phyloP scores from a whole-genome alignment of 169 alveolate genomes.

The Plasmodium chabaudi region DNA sequence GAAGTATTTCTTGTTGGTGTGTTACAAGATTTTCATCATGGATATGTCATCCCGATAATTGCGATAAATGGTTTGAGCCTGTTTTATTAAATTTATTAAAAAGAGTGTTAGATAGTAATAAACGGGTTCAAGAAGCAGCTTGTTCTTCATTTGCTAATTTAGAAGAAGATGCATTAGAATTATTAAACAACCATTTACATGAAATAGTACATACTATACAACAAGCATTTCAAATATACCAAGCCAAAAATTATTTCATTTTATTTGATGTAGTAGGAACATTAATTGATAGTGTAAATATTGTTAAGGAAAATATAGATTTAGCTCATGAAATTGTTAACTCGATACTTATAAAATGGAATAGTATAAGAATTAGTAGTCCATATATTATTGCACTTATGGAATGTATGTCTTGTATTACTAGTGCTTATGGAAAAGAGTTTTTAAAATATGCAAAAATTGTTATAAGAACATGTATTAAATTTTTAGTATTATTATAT shows the following conservation, averaged over 20 bases:
- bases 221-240: slow-evolving; percentile 86
- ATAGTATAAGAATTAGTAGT: slow-evolving; percentile 54
- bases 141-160: slow-evolving; percentile 93
- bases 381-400: slow-evolving; percentile 71
- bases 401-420: slow-evolving; percentile 76
- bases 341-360: slow-evolving; percentile 59
- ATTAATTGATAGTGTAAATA: slow-evolving; percentile 81
- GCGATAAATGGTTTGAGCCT: slow-evolving; percentile 76
- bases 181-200: slow-evolving; percentile 83
- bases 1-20: slow-evolving; percentile 94
- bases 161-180: slow-evolving; percentile 87
- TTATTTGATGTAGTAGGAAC: slow-evolving; percentile 90
- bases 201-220: slow-evolving; percentile 83
- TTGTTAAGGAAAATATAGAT: slow-evolving; percentile 65
- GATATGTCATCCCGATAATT: slow-evolving; percentile 83
- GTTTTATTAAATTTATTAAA: slow-evolving; percentile 79
- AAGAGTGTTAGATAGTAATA: slow-evolving; percentile 90
- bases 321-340: slow-evolving; percentile 73
- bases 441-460: slow-evolving; percentile 71
- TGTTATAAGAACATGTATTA: slow-evolving; percentile 75
- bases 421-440: slow-evolving; percentile 76
- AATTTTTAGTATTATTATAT: slow-evolving; percentile 61
- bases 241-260: slow-evolving; percentile 86
- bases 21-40: slow-evolving; percentile 90
- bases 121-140: slow-evolving; percentile 95